These are phyloP conservation scores for Astrothelium macrocarpum DNA, from an alignment of 495 filamentous ascomycete genomes.

Conservation along the genomic window DNA sequence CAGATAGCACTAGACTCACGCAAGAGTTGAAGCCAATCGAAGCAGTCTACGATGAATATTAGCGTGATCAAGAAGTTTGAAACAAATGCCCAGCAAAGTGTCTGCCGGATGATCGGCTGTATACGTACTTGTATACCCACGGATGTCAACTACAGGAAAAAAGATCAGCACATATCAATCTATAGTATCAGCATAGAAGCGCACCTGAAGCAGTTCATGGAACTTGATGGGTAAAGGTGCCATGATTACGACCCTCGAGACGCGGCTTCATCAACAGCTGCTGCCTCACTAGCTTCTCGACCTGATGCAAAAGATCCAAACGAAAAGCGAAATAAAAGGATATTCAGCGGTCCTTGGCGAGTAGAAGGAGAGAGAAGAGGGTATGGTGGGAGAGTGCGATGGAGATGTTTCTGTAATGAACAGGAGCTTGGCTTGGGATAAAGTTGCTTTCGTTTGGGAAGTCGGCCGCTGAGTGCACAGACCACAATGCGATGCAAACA, in stretches of 20 bases:
- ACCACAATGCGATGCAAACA: conserved; percentile 1
- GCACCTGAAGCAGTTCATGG: conserved; percentile 82
- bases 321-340: not conserved
- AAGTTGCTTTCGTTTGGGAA: conserved; percentile 6
- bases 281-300: not conserved
- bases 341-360: not conserved
- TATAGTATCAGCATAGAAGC: conserved; percentile 19
- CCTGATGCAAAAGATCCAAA: not conserved
- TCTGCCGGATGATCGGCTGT: conserved; percentile 12
- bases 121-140: conserved; percentile 69
- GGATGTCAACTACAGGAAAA: conserved; percentile 52
- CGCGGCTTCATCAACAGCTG: conserved; percentile 16
- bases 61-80: conserved; percentile 26
- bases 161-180: conserved; percentile 15
- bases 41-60: conserved; percentile 41
- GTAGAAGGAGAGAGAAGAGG: not conserved
- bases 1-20: conserved; percentile 47
- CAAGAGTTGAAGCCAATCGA: conserved; percentile 96
- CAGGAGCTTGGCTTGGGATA: conserved; percentile 6
- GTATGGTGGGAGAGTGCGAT: not conserved
- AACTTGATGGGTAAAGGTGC: conserved; percentile 81
- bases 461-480: not conserved
- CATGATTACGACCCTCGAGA: conserved; percentile 42
- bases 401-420: not conserved
- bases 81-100: conserved; percentile 5